phyloP scores from a whole-genome alignment of 768 basidiomycete species.

The Mycena maculata region DNA sequence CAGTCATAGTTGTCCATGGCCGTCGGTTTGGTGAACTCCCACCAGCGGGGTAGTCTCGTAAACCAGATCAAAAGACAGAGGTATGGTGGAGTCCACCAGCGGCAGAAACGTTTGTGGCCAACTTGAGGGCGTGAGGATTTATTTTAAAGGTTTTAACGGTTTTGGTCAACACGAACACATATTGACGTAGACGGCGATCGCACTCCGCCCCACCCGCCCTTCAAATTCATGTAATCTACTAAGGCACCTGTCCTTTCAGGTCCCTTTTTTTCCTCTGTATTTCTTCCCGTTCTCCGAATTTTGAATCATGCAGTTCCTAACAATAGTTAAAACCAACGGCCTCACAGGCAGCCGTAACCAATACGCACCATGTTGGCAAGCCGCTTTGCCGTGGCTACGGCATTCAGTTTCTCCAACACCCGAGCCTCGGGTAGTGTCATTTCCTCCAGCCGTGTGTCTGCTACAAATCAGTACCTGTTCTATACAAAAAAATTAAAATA shows the following conservation, averaged over 20 bases:
- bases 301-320: slow-evolving; percentile 88
- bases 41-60: background rate
- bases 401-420: slow-evolving; percentile 87
- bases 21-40: background rate
- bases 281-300: slow-evolving; percentile 90
- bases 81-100: background rate
- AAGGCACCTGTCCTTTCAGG: background rate
- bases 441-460: slow-evolving; percentile 82
- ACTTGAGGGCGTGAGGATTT: background rate
- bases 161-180: slow-evolving; percentile 15
- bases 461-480: background rate
- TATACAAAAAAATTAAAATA: slow-evolving; percentile 5
- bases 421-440: slow-evolving; percentile 81
- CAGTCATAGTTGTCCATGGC: slow-evolving; percentile 49
- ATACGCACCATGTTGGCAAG: slow-evolving; percentile 91
- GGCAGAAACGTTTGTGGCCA: background rate
- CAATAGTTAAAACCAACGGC: slow-evolving; percentile 22
- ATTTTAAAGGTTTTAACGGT: background rate
- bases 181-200: background rate
- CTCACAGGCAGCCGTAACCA: background rate
- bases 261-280: slow-evolving; percentile 74
- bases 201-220: background rate
- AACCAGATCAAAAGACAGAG: too few species aligned
- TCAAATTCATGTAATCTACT: background rate
- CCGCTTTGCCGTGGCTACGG: slow-evolving; percentile 92